phyloP scores from a whole-genome alignment of 306 rosid genomes.

The Cyamopsis tetragonoloba region DNA sequence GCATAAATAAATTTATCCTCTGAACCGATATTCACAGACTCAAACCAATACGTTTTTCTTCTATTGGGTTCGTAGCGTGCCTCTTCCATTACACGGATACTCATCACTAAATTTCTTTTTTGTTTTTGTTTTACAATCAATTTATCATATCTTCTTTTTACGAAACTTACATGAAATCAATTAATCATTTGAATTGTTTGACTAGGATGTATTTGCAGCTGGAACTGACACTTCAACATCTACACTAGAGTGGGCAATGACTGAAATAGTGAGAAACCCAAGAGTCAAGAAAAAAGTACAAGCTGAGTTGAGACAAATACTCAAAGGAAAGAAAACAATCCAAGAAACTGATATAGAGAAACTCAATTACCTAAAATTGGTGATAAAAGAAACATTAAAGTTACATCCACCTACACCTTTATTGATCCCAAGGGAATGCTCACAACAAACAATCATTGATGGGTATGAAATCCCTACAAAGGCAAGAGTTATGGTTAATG shows the following conservation, averaged over 20 bases:
- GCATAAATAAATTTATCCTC: no score
- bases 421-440: slow-evolving; percentile 25
- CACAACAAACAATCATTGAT: background rate
- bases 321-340: background rate
- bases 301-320: slow-evolving; percentile 9
- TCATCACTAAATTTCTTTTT: no score
- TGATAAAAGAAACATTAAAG: slow-evolving; percentile 26
- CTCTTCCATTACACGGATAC: no score
- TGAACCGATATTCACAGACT: no score
- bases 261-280: slow-evolving; percentile 16
- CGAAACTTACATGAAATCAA: background rate
- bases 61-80: no score
- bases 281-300: slow-evolving; percentile 9
- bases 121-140: no score
- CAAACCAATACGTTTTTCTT: no score
- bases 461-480: background rate
- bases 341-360: background rate
- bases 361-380: background rate
- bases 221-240: slow-evolving; percentile 13
- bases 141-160: background rate
- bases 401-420: slow-evolving; percentile 18
- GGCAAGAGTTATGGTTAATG: background rate
- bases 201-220: background rate
- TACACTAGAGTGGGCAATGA: slow-evolving; percentile 3
- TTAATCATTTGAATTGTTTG: background rate